Percentiles rank a stretch among this genome's conserved stretches.
phyloP scores from a whole-genome alignment of 2,329 filamentous ascomycete species.

The Hortaea werneckii region DNA sequence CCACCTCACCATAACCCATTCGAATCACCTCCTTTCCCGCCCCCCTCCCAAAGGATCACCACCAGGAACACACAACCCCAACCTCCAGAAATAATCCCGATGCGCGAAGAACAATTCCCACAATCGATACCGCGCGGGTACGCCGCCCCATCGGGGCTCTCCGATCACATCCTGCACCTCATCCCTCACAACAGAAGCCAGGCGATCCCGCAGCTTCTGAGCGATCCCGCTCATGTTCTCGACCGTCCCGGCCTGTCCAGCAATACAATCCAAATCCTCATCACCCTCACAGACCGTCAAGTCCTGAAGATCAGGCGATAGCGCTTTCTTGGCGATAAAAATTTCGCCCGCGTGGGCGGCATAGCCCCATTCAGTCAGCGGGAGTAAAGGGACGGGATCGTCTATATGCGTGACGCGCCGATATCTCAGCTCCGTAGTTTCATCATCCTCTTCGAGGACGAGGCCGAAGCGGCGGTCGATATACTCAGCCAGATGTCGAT shows the following conservation, averaged over 20 bases:
- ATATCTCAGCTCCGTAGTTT: constrained; percentile 37
- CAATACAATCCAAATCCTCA: constrained; percentile 61
- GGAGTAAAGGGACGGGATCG: constrained; percentile 83
- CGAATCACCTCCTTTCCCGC: background rate
- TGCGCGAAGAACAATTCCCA: constrained; percentile 93
- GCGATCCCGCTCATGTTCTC: background rate
- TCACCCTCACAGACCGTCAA: constrained; percentile 62
- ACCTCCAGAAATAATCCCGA: constrained; percentile 89
- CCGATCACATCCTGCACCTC: constrained; percentile 24
- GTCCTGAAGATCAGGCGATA: constrained; percentile 60
- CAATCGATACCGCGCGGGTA: constrained; percentile 56
- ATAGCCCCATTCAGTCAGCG: constrained; percentile 81
- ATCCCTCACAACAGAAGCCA: constrained; percentile 13
- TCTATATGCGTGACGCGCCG: constrained; percentile 74
- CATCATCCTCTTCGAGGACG: constrained; percentile 15
- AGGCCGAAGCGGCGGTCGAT: constrained; percentile 43
- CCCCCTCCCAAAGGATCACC: constrained; percentile 18
- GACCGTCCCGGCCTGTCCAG: constrained; percentile 40
- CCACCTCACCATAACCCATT: too few relatives aligned
- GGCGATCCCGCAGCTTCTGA: constrained; percentile 10
- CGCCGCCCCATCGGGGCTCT: constrained; percentile 21
- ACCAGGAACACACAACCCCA: constrained; percentile 74
- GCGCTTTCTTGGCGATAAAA: constrained; percentile 61
- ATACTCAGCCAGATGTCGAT: constrained; percentile 42
- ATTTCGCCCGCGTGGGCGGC: constrained; percentile 77